Evolutionary conservation across 805 yeast species (phyloP).

Genomic region (Kodamaea hsintzibuensis): DNA sequence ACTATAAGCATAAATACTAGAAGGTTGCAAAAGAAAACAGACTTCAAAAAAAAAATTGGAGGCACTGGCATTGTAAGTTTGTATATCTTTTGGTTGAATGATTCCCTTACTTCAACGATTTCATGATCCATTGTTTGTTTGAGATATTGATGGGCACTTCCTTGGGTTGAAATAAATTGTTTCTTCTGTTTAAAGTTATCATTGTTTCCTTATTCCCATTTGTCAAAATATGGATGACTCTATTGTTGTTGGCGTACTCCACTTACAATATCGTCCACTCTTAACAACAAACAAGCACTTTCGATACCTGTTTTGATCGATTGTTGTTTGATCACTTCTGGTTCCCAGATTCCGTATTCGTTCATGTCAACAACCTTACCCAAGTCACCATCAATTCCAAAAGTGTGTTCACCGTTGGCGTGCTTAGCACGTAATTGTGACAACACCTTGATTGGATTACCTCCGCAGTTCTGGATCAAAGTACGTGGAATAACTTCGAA

Average conservation of each 20-base stretch:
- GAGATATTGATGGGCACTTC: too few relatives aligned
- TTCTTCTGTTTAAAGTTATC: not conserved
- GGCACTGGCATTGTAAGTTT: not conserved
- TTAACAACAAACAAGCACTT: conserved; percentile 88
- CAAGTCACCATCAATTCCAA: conserved; percentile 91
- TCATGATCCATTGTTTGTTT: too few relatives aligned
- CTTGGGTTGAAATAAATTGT: too few relatives aligned
- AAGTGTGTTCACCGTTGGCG: conserved; percentile 82
- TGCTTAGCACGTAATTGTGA: conserved; percentile 95
- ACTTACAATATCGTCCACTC: conserved; percentile 97
- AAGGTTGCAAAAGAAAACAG: not conserved
- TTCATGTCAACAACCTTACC: conserved; percentile 97
- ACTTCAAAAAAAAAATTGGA: not conserved
- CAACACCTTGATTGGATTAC: conserved; percentile 85
- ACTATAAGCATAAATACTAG: not conserved
- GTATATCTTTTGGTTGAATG: too few relatives aligned
- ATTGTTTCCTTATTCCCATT: too few relatives aligned
- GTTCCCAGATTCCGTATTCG: conserved; percentile 98
- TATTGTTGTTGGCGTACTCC: conserved; percentile 63
- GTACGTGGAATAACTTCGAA: conserved; percentile 98
- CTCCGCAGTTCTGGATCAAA: conserved; percentile 96
- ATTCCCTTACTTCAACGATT: too few relatives aligned
- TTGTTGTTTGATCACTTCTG: conserved; percentile 96
- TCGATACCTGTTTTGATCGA: conserved; percentile 97
- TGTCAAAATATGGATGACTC: too few relatives aligned